Evolutionary conservation across 345 rosid species (phyloP).

Genomic region (Gossypium mustelinum): DNA sequence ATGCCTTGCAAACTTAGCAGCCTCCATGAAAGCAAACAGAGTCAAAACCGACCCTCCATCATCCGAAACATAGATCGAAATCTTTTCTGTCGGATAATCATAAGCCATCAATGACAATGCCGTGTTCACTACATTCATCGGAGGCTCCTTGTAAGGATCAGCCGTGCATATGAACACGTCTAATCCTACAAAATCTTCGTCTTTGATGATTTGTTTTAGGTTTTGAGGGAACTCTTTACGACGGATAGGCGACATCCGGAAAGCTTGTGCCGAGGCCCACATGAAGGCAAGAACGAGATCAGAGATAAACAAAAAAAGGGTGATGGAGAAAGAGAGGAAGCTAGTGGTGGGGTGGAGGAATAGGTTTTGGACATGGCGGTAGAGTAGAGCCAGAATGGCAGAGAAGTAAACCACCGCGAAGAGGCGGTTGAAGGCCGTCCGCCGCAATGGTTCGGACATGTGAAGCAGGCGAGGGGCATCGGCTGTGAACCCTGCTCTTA

Average conservation of each 20-base stretch:
- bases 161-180: conserved; percentile 88
- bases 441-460: conserved; percentile 34
- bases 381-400: conserved; percentile 48
- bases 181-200: conserved; percentile 41
- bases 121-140: conserved; percentile 61
- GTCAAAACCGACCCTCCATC: conserved; percentile 78
- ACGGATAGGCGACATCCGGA: conserved; percentile 36
- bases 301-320: conserved; percentile 36
- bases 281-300: conserved; percentile 61
- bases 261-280: conserved; percentile 42
- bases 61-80: conserved; percentile 72
- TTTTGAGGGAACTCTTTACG: conserved; percentile 47
- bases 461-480: conserved; percentile 34
- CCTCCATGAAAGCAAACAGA: conserved; percentile 72
- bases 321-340: conserved; percentile 9
- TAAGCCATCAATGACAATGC: conserved; percentile 75
- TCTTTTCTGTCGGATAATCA: conserved; percentile 62
- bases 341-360: conserved; percentile 23
- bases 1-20: conserved; percentile 53
- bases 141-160: conserved; percentile 90
- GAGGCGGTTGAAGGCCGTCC: conserved; percentile 35
- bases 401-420: conserved; percentile 41
- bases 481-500: conserved; percentile 7
- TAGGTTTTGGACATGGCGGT: conserved; percentile 37
- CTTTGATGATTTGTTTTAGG: conserved; percentile 23